phyloP scores from a whole-genome alignment of 2,329 filamentous ascomycete species.

The Raffaelea ambrosiae region DNA sequence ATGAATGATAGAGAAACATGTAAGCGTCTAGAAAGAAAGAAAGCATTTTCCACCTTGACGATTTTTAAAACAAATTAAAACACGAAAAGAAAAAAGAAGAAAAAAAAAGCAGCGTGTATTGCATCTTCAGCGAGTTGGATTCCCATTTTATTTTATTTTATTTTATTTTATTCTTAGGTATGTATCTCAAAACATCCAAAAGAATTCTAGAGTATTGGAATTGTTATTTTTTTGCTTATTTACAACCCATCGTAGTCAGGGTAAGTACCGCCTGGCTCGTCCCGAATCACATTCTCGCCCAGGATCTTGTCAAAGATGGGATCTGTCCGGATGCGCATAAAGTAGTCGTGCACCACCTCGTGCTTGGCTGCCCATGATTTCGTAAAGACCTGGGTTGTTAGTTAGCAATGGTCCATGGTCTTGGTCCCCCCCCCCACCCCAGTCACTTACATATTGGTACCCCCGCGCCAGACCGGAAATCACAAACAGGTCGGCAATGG shows the following conservation, averaged over 20 bases:
- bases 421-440: background rate
- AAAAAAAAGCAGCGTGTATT: no score
- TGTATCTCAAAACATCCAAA: no score
- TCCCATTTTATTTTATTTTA: background rate
- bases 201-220: background rate
- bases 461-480: background rate
- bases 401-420: background rate
- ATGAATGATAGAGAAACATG: no score
- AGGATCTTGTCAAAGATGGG: background rate
- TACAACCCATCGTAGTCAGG: slow-evolving; percentile 1
- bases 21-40: no score
- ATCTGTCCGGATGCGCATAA: background rate
- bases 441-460: slow-evolving; percentile 1
- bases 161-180: background rate
- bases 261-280: background rate
- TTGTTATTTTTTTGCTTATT: background rate
- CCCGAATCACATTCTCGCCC: background rate
- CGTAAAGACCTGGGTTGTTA: background rate
- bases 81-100: no score
- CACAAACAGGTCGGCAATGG: slow-evolving; percentile 26
- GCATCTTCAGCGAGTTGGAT: no score
- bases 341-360: background rate
- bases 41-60: no score
- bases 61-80: no score
- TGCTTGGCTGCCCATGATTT: slow-evolving; percentile 2